phyloP scores from a whole-genome alignment of 2,329 filamentous ascomycete species.

The Cladophialophora chaetospira region DNA sequence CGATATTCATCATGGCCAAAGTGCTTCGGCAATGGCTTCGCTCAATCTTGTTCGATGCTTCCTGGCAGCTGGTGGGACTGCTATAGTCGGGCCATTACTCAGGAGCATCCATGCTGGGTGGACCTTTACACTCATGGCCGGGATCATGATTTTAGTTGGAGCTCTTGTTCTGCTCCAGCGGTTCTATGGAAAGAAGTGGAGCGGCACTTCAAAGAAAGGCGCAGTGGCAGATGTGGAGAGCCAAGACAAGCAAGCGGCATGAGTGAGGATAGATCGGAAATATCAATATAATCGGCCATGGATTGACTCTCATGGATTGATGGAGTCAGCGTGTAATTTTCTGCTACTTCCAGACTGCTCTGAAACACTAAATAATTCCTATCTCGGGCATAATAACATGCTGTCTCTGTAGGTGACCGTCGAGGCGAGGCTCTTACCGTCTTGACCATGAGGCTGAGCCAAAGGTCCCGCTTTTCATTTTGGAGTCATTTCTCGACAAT shows the following conservation, averaged over 20 bases:
- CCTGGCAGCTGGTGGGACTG: slow-evolving; percentile 54
- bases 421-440: background rate
- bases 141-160: slow-evolving; percentile 6
- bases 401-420: too few species aligned
- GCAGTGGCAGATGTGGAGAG: background rate
- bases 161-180: background rate
- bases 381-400: too few species aligned
- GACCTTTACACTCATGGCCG: slow-evolving; percentile 32
- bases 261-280: background rate
- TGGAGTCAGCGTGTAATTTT: too few species aligned
- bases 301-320: too few species aligned
- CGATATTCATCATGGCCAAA: slow-evolving; percentile 53
- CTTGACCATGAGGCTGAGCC: background rate
- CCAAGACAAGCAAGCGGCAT: background rate
- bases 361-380: too few species aligned
- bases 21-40: slow-evolving; percentile 55
- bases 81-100: slow-evolving; percentile 53
- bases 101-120: slow-evolving; percentile 48
- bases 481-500: slow-evolving; percentile 11
- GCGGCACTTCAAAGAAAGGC: background rate
- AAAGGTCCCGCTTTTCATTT: slow-evolving; percentile 1
- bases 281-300: too few species aligned
- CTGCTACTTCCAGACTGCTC: too few species aligned
- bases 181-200: slow-evolving; percentile 1
- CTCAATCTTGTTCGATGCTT: slow-evolving; percentile 57